These are phyloP conservation scores for Pseudoturritis turrita DNA, from an alignment of 345 rosid genomes.

Conservation along the genomic window DNA sequence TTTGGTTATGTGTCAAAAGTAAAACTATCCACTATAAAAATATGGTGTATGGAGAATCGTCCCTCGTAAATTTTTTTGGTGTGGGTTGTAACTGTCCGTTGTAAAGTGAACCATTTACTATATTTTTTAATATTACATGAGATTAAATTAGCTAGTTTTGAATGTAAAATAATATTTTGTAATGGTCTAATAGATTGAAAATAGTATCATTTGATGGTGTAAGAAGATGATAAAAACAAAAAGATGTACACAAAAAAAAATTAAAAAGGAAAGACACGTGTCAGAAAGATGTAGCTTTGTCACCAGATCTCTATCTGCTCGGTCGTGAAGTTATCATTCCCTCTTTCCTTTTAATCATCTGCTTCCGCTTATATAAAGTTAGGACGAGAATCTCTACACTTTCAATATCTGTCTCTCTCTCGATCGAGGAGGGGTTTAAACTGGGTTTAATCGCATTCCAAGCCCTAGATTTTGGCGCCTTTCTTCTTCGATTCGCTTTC, in stretches of 20 bases:
- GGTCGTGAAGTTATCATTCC: constrained; percentile 29
- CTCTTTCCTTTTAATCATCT: constrained; percentile 12
- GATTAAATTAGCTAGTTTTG: no score
- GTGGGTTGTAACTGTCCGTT: no score
- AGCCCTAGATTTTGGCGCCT: constrained; percentile 20
- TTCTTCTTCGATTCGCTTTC: constrained; percentile 4
- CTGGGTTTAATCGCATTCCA: constrained; percentile 16
- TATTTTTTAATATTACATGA: no score
- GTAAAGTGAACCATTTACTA: no score
- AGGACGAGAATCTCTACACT: constrained; percentile 1
- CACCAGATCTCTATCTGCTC: constrained; percentile 20
- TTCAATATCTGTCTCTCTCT: constrained; percentile 6
- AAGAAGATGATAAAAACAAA: no score
- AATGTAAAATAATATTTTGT: no score
- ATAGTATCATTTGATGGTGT: no score
- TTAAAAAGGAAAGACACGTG: constrained; percentile 34
- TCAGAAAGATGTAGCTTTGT: not conserved
- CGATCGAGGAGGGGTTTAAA: constrained; percentile 31
- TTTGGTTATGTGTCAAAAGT: no score
- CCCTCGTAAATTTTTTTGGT: no score
- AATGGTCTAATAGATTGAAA: no score
- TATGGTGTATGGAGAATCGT: no score
- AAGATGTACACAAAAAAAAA: not conserved
- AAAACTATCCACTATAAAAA: no score
- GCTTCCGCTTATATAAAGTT: constrained; percentile 19